Evolutionary conservation across 257 asterid genomes (phyloP), one percentile per base, ranked within the genome.

Genomic region (Echium plantagineum): DNA sequence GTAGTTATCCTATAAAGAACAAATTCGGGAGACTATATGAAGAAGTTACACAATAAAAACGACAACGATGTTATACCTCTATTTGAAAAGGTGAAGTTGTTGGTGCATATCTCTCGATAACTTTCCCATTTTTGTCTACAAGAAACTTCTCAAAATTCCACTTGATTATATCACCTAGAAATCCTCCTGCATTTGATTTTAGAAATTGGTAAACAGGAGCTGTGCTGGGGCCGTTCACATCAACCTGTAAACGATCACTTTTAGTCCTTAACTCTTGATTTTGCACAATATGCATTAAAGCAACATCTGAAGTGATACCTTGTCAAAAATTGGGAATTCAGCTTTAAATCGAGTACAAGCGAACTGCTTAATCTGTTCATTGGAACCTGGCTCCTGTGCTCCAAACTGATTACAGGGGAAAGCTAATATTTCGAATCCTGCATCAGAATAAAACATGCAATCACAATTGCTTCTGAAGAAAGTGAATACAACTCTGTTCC

Each of bases 101-200:
- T 59, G 98, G 98, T 58, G 85, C 81, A 58, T 91, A 91, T 81
- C 98, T 75, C 74, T 91, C 88, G 15, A 84, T 87, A 58, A 91
- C 96, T 73, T 77, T 81, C 22, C 98, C 98, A 55, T 82, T 84
- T 71, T 85, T 91, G 81, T 91, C 94, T 58, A 87, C 94, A 47
- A 91, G 77, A 70, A 91, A 91, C 76, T 91, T 91, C 89, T 91
- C 98, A 32, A 91, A 91, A 62, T 91, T 91, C 98, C 98, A 91
- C 72, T 91, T 91, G 63, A 91, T 66, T 71, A 91, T 64, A 80
- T 79, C 95, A 20, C 95, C 95, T 0, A 90, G 74, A 63, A 87
- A 82, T 48, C 98, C 96, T 52, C 98, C 96, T 28, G 94, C 77
- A 48, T 35, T 85, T 46, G 94, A 80, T 81, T 91, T 91, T 68